Evolutionary conservation across 495 filamentous ascomycete species (phyloP), one percentile per base, ranked within the genome.

Genomic region (Clohesyomyces aquaticus): DNA sequence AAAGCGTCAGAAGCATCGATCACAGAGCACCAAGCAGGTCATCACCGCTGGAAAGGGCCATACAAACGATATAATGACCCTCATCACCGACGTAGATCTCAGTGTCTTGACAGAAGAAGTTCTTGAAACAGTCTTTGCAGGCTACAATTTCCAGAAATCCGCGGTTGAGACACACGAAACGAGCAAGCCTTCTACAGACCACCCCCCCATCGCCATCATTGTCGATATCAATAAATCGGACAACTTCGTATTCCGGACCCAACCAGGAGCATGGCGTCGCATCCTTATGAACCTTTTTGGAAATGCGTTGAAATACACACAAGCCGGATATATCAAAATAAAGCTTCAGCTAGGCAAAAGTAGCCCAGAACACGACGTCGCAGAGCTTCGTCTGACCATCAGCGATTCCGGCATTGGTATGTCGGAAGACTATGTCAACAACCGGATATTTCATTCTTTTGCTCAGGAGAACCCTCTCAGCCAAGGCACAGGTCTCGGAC

Each of bases 211-310:
- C 3, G 78, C 82, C 14, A 81, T 91, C 28, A 77, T 87, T 32
- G 71, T 92, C 12, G 86, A 90, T 71, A 81, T 92, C 46, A 80
- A 84, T 22, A 74, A 75, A 9, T 67, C 76, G 4, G 77, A 77
- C 18, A 79, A 83, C 42, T 91, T 85, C 78, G 60, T 81, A 12
- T 91, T 89, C 72, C 77, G 77, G 3, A 84, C 85, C 0, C 87
- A 92, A 42, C 87, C 88, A 23, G 89, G 89, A 3, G 89, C 88
- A 2, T 74, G 91, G 41, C 81, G 87, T 18, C 83, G 91, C 1
- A 82, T 92, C 43, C 81, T 94, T 29, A 90, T 91, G 87, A 93
- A 95, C 66, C 64, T 93, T 1, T 87, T 91, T 56, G 88, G 91
- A 18, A 95, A 95, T 72, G 85, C 91, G 0, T 81, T 93, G 67